Evolutionary conservation across 176 grass and related monocot species (phyloP), one percentile per base, ranked within the genome.

Genomic region (Pharus latifolius): DNA sequence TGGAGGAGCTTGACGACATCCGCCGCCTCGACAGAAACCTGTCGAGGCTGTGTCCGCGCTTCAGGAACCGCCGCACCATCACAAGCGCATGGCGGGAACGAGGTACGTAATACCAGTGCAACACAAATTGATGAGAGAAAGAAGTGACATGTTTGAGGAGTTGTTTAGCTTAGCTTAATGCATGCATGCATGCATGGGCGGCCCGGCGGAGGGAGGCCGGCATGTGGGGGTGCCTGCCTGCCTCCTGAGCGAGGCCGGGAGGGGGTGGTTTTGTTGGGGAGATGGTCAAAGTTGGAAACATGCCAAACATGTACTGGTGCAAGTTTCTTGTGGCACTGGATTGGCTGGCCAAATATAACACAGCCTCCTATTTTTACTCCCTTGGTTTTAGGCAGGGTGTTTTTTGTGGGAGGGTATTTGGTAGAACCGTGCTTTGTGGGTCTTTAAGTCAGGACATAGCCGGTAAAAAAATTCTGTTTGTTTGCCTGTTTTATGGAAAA

Each of bases 271-370:
- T 61, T 69, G 63, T 17, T 31, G 34, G 14, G 24, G 31, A 49
- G 30, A 17, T 31, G 68, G 63, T 72, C 67, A 78, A 84, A 78
- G 59, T 57, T 77, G 74, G 73, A n/a, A 49, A 18, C 1, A 11
- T 5, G 10, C 50, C 41, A 53, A 60, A 30, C 33, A 16, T 46
- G 56, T 15, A 41, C 5, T n/a, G 65, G 58, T 27, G 56, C 65
- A 52, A 60, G 73, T 46, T 49, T 42, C 41, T 64, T 71, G 63
- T 18, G 57, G 37, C 74, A n/a, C n/a, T n/a, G n/a, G n/a, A n/a
- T n/a, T n/a, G n/a, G n/a, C 66, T n/a, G n/a, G n/a, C n/a, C n/a
- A 59, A 84, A 84, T 66, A 66, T 84, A 84, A 78, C n/a, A 43
- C 33, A 51, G 16, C 25, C 11, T 66, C 3, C 60, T 84, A 73